These are phyloP conservation scores for Blechomonas ayalai DNA, from an alignment of 208 protist genomes.

Conservation along the genomic window DNA sequence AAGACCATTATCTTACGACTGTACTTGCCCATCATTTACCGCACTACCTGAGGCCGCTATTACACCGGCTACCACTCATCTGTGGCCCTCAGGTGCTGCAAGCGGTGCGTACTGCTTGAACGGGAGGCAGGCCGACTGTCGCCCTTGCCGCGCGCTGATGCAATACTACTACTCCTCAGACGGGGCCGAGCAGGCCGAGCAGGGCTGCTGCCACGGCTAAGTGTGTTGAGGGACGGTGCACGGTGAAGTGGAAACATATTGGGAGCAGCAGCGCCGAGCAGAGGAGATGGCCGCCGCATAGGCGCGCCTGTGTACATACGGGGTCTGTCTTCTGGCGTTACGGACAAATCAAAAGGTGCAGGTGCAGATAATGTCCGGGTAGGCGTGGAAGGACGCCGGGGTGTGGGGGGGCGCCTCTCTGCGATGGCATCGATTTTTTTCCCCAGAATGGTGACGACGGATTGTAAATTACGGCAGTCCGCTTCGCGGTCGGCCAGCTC, in stretches of 20 bases:
- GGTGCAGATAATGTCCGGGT: no score
- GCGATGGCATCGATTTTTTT: constrained; percentile 68
- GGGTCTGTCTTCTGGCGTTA: no score
- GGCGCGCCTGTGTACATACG: no score
- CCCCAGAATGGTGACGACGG: constrained; percentile 82
- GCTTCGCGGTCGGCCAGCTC: constrained; percentile 81
- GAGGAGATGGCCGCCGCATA: constrained; percentile 19
- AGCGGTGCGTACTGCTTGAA: constrained; percentile 21
- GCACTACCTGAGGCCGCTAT: no score
- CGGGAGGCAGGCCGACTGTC: background rate
- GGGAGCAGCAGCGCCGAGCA: constrained; percentile 10
- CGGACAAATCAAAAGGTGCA: no score
- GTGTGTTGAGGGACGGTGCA: constrained; percentile 15
- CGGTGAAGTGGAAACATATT: constrained; percentile 6
- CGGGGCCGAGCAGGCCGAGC: background rate
- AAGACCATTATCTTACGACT: no score
- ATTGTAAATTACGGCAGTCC: constrained; percentile 85
- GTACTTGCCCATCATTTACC: no score
- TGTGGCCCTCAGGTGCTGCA: constrained; percentile 20
- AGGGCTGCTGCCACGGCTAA: constrained; percentile 42
- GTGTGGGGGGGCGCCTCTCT: constrained; percentile 18
- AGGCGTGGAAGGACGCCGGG: constrained; percentile 37
- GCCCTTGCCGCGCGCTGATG: constrained; percentile 7
- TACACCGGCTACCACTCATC: constrained; percentile 52
- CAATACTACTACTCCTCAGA: background rate